Base-by-base conservation (phyloP, 805 yeast genomes). In the Phaffomyces antillensis region DNA sequence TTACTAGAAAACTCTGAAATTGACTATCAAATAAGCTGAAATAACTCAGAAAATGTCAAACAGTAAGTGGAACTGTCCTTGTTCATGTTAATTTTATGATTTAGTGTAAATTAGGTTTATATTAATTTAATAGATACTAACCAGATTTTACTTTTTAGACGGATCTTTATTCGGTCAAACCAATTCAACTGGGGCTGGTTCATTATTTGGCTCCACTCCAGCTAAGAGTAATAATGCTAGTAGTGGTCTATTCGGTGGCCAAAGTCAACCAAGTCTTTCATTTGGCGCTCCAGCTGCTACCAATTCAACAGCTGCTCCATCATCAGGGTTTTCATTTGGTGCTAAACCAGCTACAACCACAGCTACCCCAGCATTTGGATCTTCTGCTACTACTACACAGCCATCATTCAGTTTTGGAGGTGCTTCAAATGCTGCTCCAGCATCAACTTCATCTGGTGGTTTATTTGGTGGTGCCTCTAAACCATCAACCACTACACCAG, bases 201-300 rank as follows among this genome's bases (percentile, higher is more conserved):
- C 60, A 4, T 37, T 59, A 35, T 60, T 56, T 41, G 60, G 56
- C 9, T 24, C 56, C 16, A 53, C 58, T 4, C 59, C 62, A 41
- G 49, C 51, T 43, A 53, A 52, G 23, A 39, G n/a, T 11, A 28
- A 28, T 13, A 38, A 37, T 2, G 18, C 36, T 15, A 37, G 36
- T 6, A 16, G 36, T 17, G 30, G 36, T 7, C 13, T 31, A 13
- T 41, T 47, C 26, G 45, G 45, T 38, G 13, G 12, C 15, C n/a
- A 17, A 15, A 31, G 16, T 7, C 33, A 13, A 15, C 13, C 33
- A 20, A 4, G 23, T 20, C 23, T 20, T 20, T 20, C 23, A 20
- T 20, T 20, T 20, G 23, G 23, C 5, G 23, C 23, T 20, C 23
- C 23, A 15, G 17, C 16, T 31, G n/a, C n/a, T 11, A 13, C 16